These are phyloP conservation scores for Penicillium ucsense DNA, from an alignment of 495 filamentous ascomycete genomes.

Conservation along the genomic window DNA sequence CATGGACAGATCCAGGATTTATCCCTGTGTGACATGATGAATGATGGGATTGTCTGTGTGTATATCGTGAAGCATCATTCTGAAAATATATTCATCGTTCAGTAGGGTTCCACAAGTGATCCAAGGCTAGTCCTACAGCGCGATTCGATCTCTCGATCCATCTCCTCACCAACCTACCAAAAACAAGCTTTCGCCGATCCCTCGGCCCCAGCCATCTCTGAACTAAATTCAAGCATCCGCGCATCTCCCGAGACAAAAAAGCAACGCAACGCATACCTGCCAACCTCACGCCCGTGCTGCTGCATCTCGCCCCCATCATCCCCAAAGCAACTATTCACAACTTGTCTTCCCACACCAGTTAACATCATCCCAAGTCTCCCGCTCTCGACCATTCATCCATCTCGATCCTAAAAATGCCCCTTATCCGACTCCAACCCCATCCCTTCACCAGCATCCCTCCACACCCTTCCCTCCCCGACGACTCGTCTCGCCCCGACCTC, in stretches of 20 bases:
- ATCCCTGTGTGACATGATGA: no score
- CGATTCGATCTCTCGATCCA: no score
- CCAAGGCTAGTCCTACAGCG: no score
- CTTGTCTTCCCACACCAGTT: not conserved
- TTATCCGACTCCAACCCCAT: slow-evolving; percentile 20
- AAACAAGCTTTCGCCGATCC: slow-evolving; percentile 10
- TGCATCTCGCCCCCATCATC: not conserved
- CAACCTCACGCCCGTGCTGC: no score
- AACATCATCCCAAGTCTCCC: not conserved
- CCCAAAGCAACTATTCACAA: not conserved
- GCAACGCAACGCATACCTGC: not conserved
- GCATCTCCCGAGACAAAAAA: not conserved
- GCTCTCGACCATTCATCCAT: not conserved
- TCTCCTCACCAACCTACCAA: no score
- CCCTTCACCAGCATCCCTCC: slow-evolving; percentile 22
- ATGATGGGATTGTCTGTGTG: no score
- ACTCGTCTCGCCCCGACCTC: slow-evolving; percentile 8
- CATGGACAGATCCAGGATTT: no score
- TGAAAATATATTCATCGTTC: no score
- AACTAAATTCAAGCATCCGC: no score
- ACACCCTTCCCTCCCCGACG: slow-evolving; percentile 18
- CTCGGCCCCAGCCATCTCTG: slow-evolving; percentile 1
- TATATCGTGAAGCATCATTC: no score
- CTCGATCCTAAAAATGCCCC: slow-evolving; percentile 9
- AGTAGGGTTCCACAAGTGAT: no score